A percentile compares a stretch with the other conserved stretches of the same genome.
These are phyloP conservation scores for Coemansia sp. DNA, from an alignment of 192 early-diverging fungal genomes.

Conservation along the genomic window DNA sequence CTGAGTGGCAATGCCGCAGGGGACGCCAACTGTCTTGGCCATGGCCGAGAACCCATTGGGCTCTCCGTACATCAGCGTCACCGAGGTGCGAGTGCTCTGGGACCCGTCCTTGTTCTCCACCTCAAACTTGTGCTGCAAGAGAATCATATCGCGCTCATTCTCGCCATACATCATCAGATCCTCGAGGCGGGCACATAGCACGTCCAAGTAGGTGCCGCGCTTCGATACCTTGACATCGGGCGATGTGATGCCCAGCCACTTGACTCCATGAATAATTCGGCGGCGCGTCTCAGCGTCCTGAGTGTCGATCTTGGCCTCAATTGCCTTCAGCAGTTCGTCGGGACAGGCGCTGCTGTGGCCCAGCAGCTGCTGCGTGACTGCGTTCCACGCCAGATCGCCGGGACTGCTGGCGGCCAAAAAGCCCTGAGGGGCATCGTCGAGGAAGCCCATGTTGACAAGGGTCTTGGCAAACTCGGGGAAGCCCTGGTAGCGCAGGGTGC, in stretches of 20 bases:
- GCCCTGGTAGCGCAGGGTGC: constrained; percentile 94
- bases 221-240: constrained; percentile 58
- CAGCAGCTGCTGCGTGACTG: constrained; percentile 64
- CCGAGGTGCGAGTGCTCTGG: constrained; percentile 87
- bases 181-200: constrained; percentile 93
- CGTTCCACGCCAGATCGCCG: constrained; percentile 70
- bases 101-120: constrained; percentile 85
- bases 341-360: constrained; percentile 21
- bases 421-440: constrained; percentile 69
- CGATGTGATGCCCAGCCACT: constrained; percentile 88
- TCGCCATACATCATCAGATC: constrained; percentile 93
- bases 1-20: constrained; percentile 93
- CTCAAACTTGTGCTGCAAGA: constrained; percentile 97
- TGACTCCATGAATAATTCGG: constrained; percentile 70
- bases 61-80: constrained; percentile 89
- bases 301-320: constrained; percentile 66
- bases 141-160: constrained; percentile 94
- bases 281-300: constrained; percentile 57
- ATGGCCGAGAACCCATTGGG: constrained; percentile 88
- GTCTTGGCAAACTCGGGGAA: constrained; percentile 97
- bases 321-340: constrained; percentile 58
- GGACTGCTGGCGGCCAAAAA: constrained; percentile 58
- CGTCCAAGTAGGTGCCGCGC: constrained; percentile 81
- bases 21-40: constrained; percentile 96
- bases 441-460: constrained; percentile 88